A percentile compares a stretch with the other conserved stretches of the same genome.
phyloP scores from a whole-genome alignment of 192 early-diverging fungal genomes.

The Backusella sp. region DNA sequence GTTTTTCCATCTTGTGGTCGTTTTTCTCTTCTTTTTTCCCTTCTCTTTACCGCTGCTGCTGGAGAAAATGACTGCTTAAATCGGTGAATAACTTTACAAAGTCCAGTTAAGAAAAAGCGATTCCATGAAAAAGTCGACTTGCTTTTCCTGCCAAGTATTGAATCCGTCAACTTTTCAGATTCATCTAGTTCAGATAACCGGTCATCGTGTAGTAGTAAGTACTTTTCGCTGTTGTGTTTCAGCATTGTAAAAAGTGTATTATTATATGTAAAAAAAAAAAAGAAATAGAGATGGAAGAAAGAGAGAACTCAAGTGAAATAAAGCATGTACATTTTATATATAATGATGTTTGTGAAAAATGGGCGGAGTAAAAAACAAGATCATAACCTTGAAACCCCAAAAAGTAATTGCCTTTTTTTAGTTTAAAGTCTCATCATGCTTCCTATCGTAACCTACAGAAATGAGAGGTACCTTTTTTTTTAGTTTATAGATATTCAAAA shows the following conservation, averaged over 20 bases:
- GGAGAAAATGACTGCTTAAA: slow-evolving; percentile 1
- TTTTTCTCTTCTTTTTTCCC: slow-evolving; percentile 7
- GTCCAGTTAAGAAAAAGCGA: neutral
- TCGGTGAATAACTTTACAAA: neutral
- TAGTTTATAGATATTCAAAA: neutral
- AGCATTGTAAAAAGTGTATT: neutral
- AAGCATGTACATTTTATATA: neutral
- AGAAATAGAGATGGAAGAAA: neutral
- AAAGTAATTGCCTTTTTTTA: neutral
- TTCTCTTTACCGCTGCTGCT: neutral
- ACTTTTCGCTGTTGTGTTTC: neutral
- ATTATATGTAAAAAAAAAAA: neutral
- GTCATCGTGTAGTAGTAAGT: neutral
- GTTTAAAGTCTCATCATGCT: neutral
- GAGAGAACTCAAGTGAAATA: neutral
- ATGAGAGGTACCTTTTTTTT: neutral
- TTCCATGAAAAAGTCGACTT: neutral
- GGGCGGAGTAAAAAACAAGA: neutral
- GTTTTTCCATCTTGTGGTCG: slow-evolving; percentile 4
- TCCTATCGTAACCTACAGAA: neutral
- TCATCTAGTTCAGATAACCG: neutral
- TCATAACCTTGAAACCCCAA: neutral
- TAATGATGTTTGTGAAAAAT: neutral
- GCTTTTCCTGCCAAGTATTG: neutral
- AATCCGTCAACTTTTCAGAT: neutral